Conservation (phyloP, 352 stramenopile species). For the Phytophthora kernoviae region DNA sequence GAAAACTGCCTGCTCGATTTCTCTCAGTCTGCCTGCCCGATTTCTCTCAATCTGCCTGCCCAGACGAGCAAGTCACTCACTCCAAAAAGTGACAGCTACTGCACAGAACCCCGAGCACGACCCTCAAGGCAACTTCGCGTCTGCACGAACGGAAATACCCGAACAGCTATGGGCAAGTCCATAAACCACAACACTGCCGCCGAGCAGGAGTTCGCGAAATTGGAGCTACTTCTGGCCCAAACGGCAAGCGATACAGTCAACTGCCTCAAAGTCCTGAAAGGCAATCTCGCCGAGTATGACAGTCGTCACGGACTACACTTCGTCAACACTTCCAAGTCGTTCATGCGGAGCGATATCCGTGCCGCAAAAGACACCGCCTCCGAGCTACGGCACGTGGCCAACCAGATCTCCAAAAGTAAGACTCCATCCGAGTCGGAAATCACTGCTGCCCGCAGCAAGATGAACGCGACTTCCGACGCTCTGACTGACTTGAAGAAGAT, state of each 20-base stretch:
- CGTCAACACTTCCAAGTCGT: slow-evolving; percentile 27
- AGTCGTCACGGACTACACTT: slow-evolving; percentile 25
- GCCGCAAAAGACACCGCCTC: slow-evolving; percentile 25
- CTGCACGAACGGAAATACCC: no score
- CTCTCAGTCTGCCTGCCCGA: no score
- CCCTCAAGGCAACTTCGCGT: no score
- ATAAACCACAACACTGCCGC: slow-evolving; percentile 2
- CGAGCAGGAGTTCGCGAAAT: slow-evolving; percentile 27
- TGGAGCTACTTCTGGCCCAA: slow-evolving; percentile 20
- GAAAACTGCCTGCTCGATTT: no score
- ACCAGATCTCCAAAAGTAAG: slow-evolving; percentile 26
- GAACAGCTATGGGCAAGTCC: slow-evolving; percentile 22
- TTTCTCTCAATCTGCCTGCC: no score
- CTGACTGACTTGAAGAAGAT: slow-evolving; percentile 38
- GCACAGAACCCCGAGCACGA: no score
- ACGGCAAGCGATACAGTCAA: slow-evolving; percentile 17
- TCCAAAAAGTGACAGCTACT: no score
- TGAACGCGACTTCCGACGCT: slow-evolving; percentile 30
- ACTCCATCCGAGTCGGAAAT: slow-evolving; percentile 27
- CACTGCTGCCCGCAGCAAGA: slow-evolving; percentile 27
- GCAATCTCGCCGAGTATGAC: slow-evolving; percentile 33
- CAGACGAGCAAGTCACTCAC: no score
- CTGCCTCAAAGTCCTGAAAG: slow-evolving; percentile 29
- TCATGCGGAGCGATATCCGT: slow-evolving; percentile 35
- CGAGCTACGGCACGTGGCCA: slow-evolving; percentile 28